Conservation (phyloP, 2,329 filamentous ascomycete species). For the Didymella segeticola region DNA sequence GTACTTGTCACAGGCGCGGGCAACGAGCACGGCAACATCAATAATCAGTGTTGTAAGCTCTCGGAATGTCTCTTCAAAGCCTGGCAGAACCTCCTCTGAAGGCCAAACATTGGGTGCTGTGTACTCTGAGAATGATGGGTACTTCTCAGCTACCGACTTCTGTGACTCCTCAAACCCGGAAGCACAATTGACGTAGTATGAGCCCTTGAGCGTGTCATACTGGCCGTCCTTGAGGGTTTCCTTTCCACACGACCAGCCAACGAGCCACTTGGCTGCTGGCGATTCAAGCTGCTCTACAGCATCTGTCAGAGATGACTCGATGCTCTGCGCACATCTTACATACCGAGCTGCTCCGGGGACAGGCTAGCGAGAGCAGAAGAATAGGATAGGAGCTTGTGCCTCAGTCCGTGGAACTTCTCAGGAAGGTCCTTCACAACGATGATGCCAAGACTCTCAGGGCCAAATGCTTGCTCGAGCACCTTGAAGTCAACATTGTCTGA, state of each 20-base stretch:
- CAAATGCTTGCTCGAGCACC: constrained; percentile 80
- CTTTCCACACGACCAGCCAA: constrained; percentile 81
- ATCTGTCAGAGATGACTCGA: constrained; percentile 9
- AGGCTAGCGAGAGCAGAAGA: constrained; percentile 89
- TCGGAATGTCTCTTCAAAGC: constrained; percentile 76
- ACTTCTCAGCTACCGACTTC: constrained; percentile 55
- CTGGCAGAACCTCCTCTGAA: constrained; percentile 68
- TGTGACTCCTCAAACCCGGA: constrained; percentile 65
- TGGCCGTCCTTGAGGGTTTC: constrained; percentile 80
- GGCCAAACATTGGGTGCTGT: constrained; percentile 93
- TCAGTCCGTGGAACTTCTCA: constrained; percentile 71
- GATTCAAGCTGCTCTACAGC: constrained; percentile 54
- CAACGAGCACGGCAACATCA: constrained; percentile 86
- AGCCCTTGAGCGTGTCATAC: constrained; percentile 81
- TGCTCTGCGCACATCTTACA: constrained; percentile 20
- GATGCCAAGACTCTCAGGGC: constrained; percentile 87
- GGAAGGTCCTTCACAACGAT: constrained; percentile 91
- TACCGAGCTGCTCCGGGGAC: constrained; percentile 73
- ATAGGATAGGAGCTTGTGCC: constrained; percentile 79
- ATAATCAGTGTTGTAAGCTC: constrained; percentile 84
- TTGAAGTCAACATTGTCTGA: constrained; percentile 71
- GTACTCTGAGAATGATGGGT: constrained; percentile 83
- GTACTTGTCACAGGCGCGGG: constrained; percentile 86
- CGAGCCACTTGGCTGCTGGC: constrained; percentile 63
- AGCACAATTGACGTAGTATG: constrained; percentile 83